A percentile compares a stretch with the other conserved stretches of the same genome.
Conservation (phyloP, 176 grass and related monocot species). For the Typha latifolia region DNA sequence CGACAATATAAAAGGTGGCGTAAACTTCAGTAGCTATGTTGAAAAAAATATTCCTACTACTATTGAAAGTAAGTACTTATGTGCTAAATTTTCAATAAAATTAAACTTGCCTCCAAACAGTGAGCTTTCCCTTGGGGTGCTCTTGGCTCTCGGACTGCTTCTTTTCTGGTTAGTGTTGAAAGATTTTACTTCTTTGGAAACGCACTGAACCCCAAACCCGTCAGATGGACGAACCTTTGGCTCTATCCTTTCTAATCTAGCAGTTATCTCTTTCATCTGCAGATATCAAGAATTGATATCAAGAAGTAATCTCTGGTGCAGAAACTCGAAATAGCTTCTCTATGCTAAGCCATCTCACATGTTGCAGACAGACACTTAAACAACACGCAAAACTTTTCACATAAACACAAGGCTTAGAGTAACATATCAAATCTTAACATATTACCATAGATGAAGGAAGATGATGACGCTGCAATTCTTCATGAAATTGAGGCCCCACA, state of each 20-base stretch:
- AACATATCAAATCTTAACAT: slow-evolving; percentile 6
- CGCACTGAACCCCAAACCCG: slow-evolving; percentile 26
- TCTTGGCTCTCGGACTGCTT: slow-evolving; percentile 65
- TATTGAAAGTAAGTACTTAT: not conserved
- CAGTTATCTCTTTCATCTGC: slow-evolving; percentile 98
- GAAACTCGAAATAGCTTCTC: not conserved
- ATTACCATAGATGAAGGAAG: slow-evolving; percentile 78
- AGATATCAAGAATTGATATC: slow-evolving; percentile 26
- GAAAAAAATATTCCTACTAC: not conserved
- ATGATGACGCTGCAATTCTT: slow-evolving; percentile 89
- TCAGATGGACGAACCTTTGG: slow-evolving; percentile 66
- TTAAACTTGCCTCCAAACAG: slow-evolving; percentile 53
- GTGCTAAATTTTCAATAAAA: not conserved
- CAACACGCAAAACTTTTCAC: not conserved
- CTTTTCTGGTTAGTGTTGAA: slow-evolving; percentile 67
- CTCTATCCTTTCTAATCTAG: slow-evolving; percentile 56
- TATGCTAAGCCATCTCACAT: not conserved
- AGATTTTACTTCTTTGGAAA: slow-evolving; percentile 50
- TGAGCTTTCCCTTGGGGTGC: slow-evolving; percentile 49
- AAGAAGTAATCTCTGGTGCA: not conserved
- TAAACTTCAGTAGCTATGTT: no score
- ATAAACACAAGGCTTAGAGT: not conserved
- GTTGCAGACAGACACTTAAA: not conserved
- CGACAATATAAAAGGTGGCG: no score
- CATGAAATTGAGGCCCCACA: slow-evolving; percentile 85